A percentile compares a stretch with the other conserved stretches of the same genome.
These are phyloP conservation scores for Triangularia verruculosa DNA, from an alignment of 2,329 filamentous ascomycete genomes.

Conservation along the genomic window DNA sequence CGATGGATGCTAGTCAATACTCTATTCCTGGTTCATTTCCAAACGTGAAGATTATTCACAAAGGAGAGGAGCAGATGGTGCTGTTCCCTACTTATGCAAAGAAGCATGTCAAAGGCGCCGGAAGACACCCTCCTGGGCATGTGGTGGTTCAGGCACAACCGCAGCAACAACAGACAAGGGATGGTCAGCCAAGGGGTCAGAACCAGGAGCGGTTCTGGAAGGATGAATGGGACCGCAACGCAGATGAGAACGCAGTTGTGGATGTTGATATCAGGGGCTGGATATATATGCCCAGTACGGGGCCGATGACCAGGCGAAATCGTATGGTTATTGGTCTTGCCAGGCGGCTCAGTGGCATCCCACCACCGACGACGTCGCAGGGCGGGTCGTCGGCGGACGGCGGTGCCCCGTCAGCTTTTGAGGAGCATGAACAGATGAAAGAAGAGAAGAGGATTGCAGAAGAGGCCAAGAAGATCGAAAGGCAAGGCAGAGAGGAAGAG, in stretches of 20 bases:
- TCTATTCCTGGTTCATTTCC: conserved; percentile 76
- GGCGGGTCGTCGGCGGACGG: conserved; percentile 20
- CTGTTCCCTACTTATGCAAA: conserved; percentile 93
- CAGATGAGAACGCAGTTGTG: conserved; percentile 80
- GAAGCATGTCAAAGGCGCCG: conserved; percentile 56
- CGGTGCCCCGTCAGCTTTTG: conserved; percentile 30
- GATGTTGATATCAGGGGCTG: conserved; percentile 95
- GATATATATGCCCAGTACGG: conserved; percentile 84
- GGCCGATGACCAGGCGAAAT: conserved; percentile 83
- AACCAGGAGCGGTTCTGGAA: conserved; percentile 73
- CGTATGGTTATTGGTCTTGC: conserved; percentile 83
- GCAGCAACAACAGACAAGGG: not conserved
- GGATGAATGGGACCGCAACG: conserved; percentile 72
- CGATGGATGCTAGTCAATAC: conserved; percentile 35
- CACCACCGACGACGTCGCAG: conserved; percentile 55
- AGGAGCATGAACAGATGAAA: conserved; percentile 47
- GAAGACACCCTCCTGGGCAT: conserved; percentile 33
- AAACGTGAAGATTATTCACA: conserved; percentile 74
- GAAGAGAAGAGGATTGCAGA: conserved; percentile 66
- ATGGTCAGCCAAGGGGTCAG: conserved; percentile 17
- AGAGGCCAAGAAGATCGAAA: conserved; percentile 75
- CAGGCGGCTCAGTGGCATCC: conserved; percentile 81
- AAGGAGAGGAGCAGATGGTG: conserved; percentile 87
- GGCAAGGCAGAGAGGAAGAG: conserved; percentile 67
- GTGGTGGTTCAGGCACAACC: conserved; percentile 33